Percentiles rank a stretch among this genome's conserved stretches.
These are phyloP conservation scores for Talaromyces proteolyticus DNA, from an alignment of 495 filamentous ascomycete genomes.

Conservation along the genomic window DNA sequence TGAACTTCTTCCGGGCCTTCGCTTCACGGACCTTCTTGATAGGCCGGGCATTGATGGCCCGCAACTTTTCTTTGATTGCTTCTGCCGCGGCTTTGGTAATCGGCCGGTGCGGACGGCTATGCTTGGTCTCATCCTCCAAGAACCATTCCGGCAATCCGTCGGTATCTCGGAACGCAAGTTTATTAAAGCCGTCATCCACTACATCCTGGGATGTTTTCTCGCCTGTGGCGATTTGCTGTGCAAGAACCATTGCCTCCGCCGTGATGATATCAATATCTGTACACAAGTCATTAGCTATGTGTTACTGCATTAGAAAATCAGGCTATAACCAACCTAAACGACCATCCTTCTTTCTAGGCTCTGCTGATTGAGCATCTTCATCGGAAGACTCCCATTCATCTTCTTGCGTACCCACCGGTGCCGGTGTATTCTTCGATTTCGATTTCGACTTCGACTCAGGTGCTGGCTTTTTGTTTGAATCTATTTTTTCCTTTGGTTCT, in stretches of 20 bases:
- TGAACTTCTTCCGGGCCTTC: constrained; percentile 92
- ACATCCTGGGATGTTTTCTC: constrained; percentile 71
- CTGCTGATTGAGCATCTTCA: constrained; percentile 58
- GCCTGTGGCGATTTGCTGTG: constrained; percentile 83
- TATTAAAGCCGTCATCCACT: constrained; percentile 89
- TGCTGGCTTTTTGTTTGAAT: constrained; percentile 15
- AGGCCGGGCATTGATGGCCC: constrained; percentile 89
- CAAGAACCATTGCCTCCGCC: constrained; percentile 97
- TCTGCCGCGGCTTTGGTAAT: constrained; percentile 82
- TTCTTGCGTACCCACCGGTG: constrained; percentile 45
- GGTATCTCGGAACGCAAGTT: constrained; percentile 79
- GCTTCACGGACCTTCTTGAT: constrained; percentile 99
- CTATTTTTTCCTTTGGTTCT: constrained; percentile 6
- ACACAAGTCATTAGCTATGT: constrained; percentile 24
- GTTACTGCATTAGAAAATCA: neutral
- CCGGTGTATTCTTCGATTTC: constrained; percentile 30
- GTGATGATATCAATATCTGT: constrained; percentile 96
- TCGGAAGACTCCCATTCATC: constrained; percentile 43
- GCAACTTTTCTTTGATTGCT: constrained; percentile 93
- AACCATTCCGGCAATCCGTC: constrained; percentile 99
- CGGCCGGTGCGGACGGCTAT: constrained; percentile 78
- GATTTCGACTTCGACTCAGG: constrained; percentile 13
- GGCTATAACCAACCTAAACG: constrained; percentile 51
- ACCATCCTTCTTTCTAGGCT: constrained; percentile 62
- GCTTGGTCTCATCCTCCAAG: constrained; percentile 81